phyloP scores from a whole-genome alignment of 805 yeast genomes.

The Wickerhamia fluorescens region DNA sequence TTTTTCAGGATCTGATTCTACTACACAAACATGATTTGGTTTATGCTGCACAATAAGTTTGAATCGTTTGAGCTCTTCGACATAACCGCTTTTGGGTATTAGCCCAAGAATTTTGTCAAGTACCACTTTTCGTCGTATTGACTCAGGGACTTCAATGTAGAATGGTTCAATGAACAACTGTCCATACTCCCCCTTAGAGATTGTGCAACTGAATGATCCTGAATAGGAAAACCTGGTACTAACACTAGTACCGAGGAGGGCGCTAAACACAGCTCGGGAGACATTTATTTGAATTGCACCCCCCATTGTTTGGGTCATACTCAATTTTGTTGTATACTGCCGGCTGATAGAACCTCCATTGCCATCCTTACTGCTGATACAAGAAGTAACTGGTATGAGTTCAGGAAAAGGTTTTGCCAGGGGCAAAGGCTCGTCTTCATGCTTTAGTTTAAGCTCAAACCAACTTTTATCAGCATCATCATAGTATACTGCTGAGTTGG shows the following conservation, averaged over 20 bases:
- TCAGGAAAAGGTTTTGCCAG: neutral
- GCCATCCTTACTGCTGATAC: conserved; percentile 2
- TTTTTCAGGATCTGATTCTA: neutral
- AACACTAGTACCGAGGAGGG: conserved; percentile 1
- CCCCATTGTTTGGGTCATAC: neutral
- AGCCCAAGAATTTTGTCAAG: neutral
- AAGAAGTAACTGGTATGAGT: conserved; percentile 1
- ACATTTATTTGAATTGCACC: neutral
- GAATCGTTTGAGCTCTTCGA: conserved; percentile 1
- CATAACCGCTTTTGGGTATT: neutral
- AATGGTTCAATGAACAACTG: conserved; percentile 2
- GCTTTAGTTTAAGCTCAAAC: neutral
- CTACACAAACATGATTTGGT: conserved; percentile 2
- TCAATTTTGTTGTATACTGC: neutral
- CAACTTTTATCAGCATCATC: conserved; percentile 1
- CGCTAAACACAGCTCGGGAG: conserved; percentile 1
- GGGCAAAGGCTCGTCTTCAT: neutral
- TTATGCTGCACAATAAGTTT: neutral
- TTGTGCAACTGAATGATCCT: neutral
- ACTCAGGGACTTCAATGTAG: conserved; percentile 2
- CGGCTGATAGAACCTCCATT: conserved; percentile 1
- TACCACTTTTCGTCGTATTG: neutral
- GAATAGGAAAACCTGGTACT: conserved; percentile 1
- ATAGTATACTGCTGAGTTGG: conserved; percentile 1
- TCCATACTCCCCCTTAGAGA: conserved; percentile 1